Conservation (phyloP, 768 basidiomycete genomes). For the Auricularia cornea region DNA sequence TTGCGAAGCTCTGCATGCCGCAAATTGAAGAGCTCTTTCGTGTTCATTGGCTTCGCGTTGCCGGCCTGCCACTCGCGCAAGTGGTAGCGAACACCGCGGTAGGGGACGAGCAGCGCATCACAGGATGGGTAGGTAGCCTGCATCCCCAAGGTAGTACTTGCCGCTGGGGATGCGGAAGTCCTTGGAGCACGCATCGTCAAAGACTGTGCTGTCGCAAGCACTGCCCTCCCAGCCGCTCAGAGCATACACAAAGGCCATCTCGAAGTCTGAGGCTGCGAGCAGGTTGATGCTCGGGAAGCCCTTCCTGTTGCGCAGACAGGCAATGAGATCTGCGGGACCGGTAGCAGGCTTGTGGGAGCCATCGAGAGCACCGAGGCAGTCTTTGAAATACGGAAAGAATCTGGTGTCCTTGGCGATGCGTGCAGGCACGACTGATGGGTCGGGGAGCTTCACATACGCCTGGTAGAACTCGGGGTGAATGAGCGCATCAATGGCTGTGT, state of each 20-base stretch:
- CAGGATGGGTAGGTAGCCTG: conserved; percentile 19
- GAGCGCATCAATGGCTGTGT: conserved; percentile 7
- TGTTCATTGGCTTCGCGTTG: conserved; percentile 9
- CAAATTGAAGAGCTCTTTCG: conserved; percentile 19
- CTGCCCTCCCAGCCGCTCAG: conserved; percentile 22
- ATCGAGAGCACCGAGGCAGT: conserved; percentile 14
- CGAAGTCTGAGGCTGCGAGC: conserved; percentile 18
- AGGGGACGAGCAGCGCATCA: conserved; percentile 21
- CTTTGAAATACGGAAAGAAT: conserved; percentile 22
- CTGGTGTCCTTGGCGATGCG: conserved; percentile 16
- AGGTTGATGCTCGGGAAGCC: conserved; percentile 21
- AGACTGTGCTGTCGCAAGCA: conserved; percentile 20
- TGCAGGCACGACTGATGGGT: conserved; percentile 11
- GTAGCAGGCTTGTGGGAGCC: conserved; percentile 19
- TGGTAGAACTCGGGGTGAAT: conserved; percentile 19
- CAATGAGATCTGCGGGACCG: conserved; percentile 11
- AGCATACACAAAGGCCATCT: conserved; percentile 20
- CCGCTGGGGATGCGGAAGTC: conserved; percentile 19
- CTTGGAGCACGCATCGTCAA: conserved; percentile 14
- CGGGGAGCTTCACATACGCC: conserved; percentile 14
- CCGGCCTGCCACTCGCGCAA: conserved; percentile 27
- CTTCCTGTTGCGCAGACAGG: conserved; percentile 18
- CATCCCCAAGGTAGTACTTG: conserved; percentile 25
- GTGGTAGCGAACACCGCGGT: conserved; percentile 25
- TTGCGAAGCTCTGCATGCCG: conserved; percentile 16